Percentiles rank a stretch among this genome's conserved stretches.
Evolutionary conservation across 345 rosid genomes (phyloP).

Genomic region (Adansonia digitata): DNA sequence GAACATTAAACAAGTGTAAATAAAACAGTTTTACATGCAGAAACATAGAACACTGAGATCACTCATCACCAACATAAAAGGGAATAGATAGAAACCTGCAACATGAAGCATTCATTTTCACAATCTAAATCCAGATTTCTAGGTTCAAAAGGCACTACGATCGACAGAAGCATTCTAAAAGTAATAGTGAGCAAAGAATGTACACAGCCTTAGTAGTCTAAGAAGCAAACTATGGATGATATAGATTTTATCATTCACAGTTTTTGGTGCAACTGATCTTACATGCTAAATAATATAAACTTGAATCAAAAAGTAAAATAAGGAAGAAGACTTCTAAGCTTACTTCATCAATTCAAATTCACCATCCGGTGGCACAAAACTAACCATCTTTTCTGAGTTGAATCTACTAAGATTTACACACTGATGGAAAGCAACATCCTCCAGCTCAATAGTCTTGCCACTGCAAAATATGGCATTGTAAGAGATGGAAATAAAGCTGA

Average conservation of each 20-base stretch:
- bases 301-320: background rate
- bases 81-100: background rate
- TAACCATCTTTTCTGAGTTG: slow-evolving; percentile 94
- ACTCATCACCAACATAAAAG: background rate
- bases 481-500: background rate
- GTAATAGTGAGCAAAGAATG: background rate
- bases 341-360: slow-evolving; percentile 99
- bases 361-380: slow-evolving; percentile 99
- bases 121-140: background rate
- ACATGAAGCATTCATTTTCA: background rate
- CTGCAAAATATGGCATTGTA: slow-evolving; percentile 37
- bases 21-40: background rate
- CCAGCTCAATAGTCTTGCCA: slow-evolving; percentile 97
- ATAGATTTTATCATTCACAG: background rate
- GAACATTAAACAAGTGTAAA: background rate
- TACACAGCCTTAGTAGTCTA: background rate
- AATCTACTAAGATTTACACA: slow-evolving; percentile 95
- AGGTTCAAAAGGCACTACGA: background rate
- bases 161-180: background rate
- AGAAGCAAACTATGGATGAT: background rate
- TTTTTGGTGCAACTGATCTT: background rate
- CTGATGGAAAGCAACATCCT: slow-evolving; percentile 97
- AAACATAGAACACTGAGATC: background rate
- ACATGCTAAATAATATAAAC: background rate
- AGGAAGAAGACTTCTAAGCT: slow-evolving; percentile 28